Base-by-base conservation (phyloP, 2,329 filamentous ascomycete species). In the Neofusicoccum sp. region DNA sequence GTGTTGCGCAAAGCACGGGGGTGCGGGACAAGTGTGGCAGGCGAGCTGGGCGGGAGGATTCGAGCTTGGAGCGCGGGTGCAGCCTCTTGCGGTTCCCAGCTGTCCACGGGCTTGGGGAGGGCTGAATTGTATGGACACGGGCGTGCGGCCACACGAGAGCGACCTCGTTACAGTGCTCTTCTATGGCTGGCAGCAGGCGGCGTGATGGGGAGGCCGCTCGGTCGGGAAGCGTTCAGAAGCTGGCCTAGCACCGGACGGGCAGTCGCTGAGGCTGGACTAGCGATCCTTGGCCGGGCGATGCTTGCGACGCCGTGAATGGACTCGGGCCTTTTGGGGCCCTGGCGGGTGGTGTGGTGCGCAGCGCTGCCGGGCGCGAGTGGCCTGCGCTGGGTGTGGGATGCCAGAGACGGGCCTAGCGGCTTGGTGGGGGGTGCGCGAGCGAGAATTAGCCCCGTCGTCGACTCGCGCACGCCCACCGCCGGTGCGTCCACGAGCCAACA, bases 1-100 rank as follows among this genome's bases (percentile, higher is more conserved):
- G 58, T 63, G 66, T 63, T 65, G 65, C 64, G 66, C 65, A 63
- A 65, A 62, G 54, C 63, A 58, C 63, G 49, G 66, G 66, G 44
- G 65, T 49, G 36, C 44, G 45, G 61, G 47, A 48, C 53, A 49
- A 24, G 41, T 58, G 41, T 38, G 54, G 54, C 43, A 58, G 61
- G 30, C n/a, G 38, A 20, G 45, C 26, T 38, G 51, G 48, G 53
- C 24, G 58, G 48, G 49, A 33, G 61, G 44, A 41, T 40, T 58
- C 30, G 36, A 47, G 45, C 53, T 54, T 51, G 53, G 45, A 38
- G 40, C 33, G 53, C n/a, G n/a, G 43, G 56, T 58, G 43, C 54
- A 58, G 56, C 31, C 49, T 54, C 49, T 41, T 40, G 49, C 49
- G 40, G 49, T 54, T 54, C 49, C 49, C 49, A 54, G 49, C 49